Conservation (phyloP, 78 protist species). For the Anaeramoeba ignava region DNA sequence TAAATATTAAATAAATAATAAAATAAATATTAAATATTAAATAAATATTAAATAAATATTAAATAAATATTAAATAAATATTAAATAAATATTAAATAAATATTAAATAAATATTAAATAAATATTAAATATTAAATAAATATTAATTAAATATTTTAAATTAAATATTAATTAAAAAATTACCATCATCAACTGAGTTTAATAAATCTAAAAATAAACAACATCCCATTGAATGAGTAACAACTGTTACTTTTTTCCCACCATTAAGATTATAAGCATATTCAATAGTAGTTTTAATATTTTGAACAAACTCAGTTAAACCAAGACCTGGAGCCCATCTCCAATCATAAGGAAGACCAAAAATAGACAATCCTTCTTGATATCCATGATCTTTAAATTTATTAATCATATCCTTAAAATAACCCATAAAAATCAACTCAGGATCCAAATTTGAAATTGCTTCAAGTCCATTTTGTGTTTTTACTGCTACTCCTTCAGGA, state of each 20-base stretch:
- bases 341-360: background rate
- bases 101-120: too few species aligned
- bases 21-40: too few species aligned
- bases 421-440: background rate
- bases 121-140: too few species aligned
- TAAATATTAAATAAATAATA: too few species aligned
- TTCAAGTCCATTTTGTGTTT: background rate
- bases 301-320: background rate
- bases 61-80: too few species aligned
- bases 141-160: too few species aligned
- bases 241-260: background rate
- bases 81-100: too few species aligned
- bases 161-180: too few species aligned
- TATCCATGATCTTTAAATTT: background rate
- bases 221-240: conserved; percentile 3
- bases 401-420: background rate
- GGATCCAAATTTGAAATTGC: background rate
- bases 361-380: background rate
- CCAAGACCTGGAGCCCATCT: background rate
- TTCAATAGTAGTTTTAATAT: background rate
- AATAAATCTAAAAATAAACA: too few species aligned
- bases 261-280: background rate
- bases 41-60: too few species aligned
- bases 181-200: too few species aligned
- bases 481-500: too few species aligned